A percentile compares a stretch with the other conserved stretches of the same genome.
Conservation (phyloP, 768 basidiomycete species). For the Ramaria sp. region DNA sequence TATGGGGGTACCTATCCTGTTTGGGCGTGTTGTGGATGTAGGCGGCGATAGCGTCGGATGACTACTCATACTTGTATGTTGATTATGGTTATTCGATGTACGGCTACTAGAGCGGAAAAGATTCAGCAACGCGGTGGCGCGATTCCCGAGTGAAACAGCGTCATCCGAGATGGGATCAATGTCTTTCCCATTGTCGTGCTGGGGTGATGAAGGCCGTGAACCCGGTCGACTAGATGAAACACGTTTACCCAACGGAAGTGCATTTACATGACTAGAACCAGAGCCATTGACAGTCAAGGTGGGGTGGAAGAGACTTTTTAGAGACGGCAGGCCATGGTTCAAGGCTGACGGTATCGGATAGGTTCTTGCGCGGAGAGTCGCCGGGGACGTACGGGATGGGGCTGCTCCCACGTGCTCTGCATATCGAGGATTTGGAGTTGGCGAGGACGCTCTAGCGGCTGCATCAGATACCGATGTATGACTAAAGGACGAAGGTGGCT, state of each 20-base stretch:
- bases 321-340: not conserved
- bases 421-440: conserved; percentile 5
- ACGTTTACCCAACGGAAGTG: not conserved
- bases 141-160: not conserved
- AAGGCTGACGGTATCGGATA: not conserved
- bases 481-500: not conserved
- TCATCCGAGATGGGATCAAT: conserved; percentile 8
- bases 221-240: not conserved
- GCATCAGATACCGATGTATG: not conserved
- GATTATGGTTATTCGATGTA: not conserved
- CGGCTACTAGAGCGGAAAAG: not conserved
- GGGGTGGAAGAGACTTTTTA: not conserved
- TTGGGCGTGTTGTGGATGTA: not conserved
- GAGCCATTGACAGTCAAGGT: not conserved
- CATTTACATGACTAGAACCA: not conserved
- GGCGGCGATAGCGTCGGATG: not conserved
- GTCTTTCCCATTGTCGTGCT: conserved; percentile 1
- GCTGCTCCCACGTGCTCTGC: conserved; percentile 8
- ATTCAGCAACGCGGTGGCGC: not conserved
- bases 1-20: not conserved
- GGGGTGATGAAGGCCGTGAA: not conserved
- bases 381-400: not conserved
- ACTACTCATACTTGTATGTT: not conserved
- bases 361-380: not conserved
- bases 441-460: not conserved